These are phyloP conservation scores for Pythium pyrilobum DNA, from an alignment of 352 stramenopile species.

Conservation along the genomic window DNA sequence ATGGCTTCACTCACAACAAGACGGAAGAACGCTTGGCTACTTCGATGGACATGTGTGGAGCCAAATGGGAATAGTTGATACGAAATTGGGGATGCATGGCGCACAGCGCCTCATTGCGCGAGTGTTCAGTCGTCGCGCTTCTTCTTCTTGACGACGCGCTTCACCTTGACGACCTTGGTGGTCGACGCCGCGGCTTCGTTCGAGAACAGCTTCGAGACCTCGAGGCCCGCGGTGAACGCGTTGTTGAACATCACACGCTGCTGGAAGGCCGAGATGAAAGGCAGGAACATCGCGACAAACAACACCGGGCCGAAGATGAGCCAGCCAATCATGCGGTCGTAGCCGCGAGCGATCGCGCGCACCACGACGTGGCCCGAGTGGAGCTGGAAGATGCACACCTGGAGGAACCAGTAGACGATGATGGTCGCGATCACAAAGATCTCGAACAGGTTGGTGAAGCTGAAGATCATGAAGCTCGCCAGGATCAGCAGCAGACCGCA, in stretches of 20 bases:
- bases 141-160: constrained; percentile 27
- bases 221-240: constrained; percentile 59
- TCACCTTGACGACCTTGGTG: constrained; percentile 28
- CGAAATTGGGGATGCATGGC: background rate
- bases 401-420: constrained; percentile 28
- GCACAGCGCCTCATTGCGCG: background rate
- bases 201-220: constrained; percentile 38
- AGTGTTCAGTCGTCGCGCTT: constrained; percentile 20
- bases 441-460: constrained; percentile 26
- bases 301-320: constrained; percentile 33
- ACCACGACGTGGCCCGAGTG: constrained; percentile 25
- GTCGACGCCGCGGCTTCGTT: constrained; percentile 24
- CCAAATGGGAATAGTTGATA: background rate
- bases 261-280: constrained; percentile 36
- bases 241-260: constrained; percentile 56
- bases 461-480: constrained; percentile 21
- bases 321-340: constrained; percentile 28
- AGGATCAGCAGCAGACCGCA: constrained; percentile 19
- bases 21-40: no score
- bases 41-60: no score
- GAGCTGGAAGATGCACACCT: constrained; percentile 28
- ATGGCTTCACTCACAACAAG: no score
- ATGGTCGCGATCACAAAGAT: constrained; percentile 21
- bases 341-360: constrained; percentile 18
- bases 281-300: constrained; percentile 39